Evolutionary conservation across 139 green algal species (phyloP).

Genomic region (Diplosphaera chodatii): DNA sequence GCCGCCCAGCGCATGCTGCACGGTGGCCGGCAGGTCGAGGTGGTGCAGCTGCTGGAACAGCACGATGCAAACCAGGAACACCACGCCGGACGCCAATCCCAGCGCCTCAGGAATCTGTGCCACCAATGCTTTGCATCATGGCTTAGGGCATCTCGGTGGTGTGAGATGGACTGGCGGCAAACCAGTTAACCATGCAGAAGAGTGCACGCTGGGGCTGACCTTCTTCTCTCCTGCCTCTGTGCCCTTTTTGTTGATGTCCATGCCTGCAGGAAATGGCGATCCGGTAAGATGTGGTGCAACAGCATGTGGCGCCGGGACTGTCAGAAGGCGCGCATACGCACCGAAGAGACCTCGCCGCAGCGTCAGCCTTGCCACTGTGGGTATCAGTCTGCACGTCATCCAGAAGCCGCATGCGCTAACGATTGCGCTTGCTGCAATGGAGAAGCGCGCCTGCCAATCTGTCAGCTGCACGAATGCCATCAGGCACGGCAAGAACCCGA

Average conservation of each 20-base stretch:
- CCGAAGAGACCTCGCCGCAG: constrained; percentile 63
- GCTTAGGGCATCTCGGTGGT: too few relatives aligned
- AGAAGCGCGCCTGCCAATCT: constrained; percentile 7
- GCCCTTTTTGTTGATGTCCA: constrained; percentile 87
- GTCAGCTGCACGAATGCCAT: not conserved
- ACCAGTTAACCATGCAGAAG: not conserved
- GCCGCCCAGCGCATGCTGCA: constrained; percentile 9
- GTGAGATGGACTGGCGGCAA: too few relatives aligned
- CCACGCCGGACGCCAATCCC: constrained; percentile 78
- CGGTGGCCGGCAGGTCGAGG: constrained; percentile 56
- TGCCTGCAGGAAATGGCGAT: too few relatives aligned
- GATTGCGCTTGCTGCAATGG: constrained; percentile 2
- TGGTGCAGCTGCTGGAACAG: constrained; percentile 89
- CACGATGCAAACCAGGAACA: constrained; percentile 87
- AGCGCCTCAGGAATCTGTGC: constrained; percentile 75
- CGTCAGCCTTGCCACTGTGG: constrained; percentile 35
- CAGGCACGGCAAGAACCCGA: constrained; percentile 7
- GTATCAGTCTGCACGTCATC: constrained; percentile 57
- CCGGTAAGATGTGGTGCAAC: too few relatives aligned
- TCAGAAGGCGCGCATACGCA: constrained; percentile 9
- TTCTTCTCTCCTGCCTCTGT: constrained; percentile 63
- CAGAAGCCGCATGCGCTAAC: constrained; percentile 63
- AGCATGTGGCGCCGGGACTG: too few relatives aligned
- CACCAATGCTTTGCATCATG: too few relatives aligned
- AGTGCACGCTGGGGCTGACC: not conserved